phyloP scores from a whole-genome alignment of 495 filamentous ascomycete species.

The Aspergillus hancockii region DNA sequence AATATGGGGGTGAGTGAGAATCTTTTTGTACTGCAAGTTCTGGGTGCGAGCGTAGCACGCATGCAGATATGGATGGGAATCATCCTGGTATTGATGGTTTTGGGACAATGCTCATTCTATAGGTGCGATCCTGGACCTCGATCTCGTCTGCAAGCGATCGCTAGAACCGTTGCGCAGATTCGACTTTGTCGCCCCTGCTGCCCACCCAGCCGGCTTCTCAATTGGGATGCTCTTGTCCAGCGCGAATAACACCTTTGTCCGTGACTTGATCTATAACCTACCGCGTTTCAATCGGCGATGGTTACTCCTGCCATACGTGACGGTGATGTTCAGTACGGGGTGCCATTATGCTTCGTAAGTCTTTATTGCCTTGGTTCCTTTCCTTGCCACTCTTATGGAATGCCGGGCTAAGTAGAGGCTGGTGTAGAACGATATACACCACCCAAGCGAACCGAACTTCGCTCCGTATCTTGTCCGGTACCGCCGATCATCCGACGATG shows the following conservation, averaged over 20 bases:
- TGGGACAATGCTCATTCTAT: background rate
- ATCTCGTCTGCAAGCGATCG: slow-evolving; percentile 12
- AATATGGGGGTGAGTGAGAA: slow-evolving; percentile 7
- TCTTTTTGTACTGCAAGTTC: too few species aligned
- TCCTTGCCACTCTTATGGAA: background rate
- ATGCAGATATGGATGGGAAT: too few species aligned
- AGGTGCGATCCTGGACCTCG: slow-evolving; percentile 13
- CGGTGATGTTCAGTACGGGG: slow-evolving; percentile 15
- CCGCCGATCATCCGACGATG: slow-evolving; percentile 21
- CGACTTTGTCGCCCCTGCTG: slow-evolving; percentile 14
- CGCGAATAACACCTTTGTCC: slow-evolving; percentile 10
- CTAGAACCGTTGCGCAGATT: slow-evolving; percentile 14
- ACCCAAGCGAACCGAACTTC: slow-evolving; percentile 28
- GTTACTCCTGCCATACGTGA: slow-evolving; percentile 10
- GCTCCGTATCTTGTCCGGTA: slow-evolving; percentile 41
- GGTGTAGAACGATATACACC: slow-evolving; percentile 31
- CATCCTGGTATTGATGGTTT: background rate
- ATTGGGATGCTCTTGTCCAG: slow-evolving; percentile 14
- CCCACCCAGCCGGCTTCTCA: slow-evolving; percentile 15
- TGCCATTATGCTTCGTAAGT: slow-evolving; percentile 18
- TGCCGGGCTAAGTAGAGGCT: background rate
- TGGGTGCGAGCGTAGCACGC: too few species aligned
- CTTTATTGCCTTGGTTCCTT: background rate
- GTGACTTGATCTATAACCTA: slow-evolving; percentile 9
- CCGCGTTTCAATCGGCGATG: slow-evolving; percentile 13